These are phyloP conservation scores for Fusarium temperatum DNA, from an alignment of 2,329 filamentous ascomycete genomes.

Conservation along the genomic window DNA sequence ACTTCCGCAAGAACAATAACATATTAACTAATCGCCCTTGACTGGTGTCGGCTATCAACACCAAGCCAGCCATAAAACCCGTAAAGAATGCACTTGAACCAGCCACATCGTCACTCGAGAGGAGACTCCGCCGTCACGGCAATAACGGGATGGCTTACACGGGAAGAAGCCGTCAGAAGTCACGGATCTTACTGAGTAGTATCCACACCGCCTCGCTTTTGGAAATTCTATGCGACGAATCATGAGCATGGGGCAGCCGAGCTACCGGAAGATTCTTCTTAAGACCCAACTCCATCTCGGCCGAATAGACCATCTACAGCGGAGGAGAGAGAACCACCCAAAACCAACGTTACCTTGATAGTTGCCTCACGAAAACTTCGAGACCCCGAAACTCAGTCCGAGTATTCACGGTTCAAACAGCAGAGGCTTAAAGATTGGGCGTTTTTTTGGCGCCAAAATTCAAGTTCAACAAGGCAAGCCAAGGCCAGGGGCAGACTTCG, in stretches of 20 bases:
- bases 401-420: background rate
- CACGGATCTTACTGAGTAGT: background rate
- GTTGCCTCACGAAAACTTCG: background rate
- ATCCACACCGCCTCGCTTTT: slow-evolving; percentile 25
- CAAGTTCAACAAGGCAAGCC: slow-evolving; percentile 18
- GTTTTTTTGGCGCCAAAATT: slow-evolving; percentile 11
- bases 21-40: background rate
- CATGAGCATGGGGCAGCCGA: slow-evolving; percentile 8
- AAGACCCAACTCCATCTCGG: background rate
- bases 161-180: slow-evolving; percentile 16
- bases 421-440: background rate
- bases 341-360: background rate
- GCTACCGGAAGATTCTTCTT: background rate
- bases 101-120: slow-evolving; percentile 27
- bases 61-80: background rate
- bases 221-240: background rate
- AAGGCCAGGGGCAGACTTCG: slow-evolving; percentile 22
- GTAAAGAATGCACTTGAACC: slow-evolving; percentile 3
- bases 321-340: background rate
- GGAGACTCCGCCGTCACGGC: slow-evolving; percentile 21
- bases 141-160: slow-evolving; percentile 31
- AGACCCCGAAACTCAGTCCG: background rate
- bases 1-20: background rate
- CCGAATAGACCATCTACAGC: background rate
- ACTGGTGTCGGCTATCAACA: background rate